Percentiles rank a stretch among this genome's conserved stretches.
phyloP scores from a whole-genome alignment of 305 asterid genomes.

The Euphrasia arctica region DNA sequence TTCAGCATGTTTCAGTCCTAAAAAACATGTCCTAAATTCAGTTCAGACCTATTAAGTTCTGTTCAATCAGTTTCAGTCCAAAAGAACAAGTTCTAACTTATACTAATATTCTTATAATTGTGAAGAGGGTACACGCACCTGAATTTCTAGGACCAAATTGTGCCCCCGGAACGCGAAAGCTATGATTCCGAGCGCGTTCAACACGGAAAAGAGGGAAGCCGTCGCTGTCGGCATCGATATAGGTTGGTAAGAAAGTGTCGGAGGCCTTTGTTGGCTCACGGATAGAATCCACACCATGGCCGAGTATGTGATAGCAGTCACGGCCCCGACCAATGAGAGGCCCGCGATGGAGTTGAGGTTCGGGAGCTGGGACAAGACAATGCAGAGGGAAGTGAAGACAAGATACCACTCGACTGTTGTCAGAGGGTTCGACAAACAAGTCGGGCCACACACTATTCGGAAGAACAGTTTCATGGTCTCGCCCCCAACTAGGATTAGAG shows the following conservation, averaged over 20 bases:
- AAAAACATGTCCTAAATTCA: too few relatives aligned
- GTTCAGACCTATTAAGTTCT: too few relatives aligned
- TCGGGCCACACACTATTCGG: slow-evolving; percentile 93
- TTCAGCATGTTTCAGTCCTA: too few relatives aligned
- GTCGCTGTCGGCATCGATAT: slow-evolving; percentile 56
- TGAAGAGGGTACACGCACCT: too few relatives aligned
- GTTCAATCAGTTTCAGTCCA: too few relatives aligned
- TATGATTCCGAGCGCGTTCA: slow-evolving; percentile 89
- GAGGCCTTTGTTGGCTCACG: slow-evolving; percentile 82
- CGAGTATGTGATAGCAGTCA: slow-evolving; percentile 83
- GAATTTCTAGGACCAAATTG: slow-evolving; percentile 78
- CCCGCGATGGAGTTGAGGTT: slow-evolving; percentile 98
- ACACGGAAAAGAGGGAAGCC: slow-evolving; percentile 61
- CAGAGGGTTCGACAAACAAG: slow-evolving; percentile 79
- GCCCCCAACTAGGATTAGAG: slow-evolving; percentile 89
- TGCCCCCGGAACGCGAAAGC: slow-evolving; percentile 96
- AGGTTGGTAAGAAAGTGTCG: slow-evolving; percentile 68
- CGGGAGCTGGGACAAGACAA: slow-evolving; percentile 89
- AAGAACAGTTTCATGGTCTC: slow-evolving; percentile 98
- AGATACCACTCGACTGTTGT: slow-evolving; percentile 97
- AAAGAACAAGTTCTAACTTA: too few relatives aligned
- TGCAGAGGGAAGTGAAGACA: slow-evolving; percentile 92
- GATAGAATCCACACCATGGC: slow-evolving; percentile 97
- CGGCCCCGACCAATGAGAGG: slow-evolving; percentile 89
- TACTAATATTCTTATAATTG: too few relatives aligned